Evolutionary conservation across 2,329 filamentous ascomycete genomes (phyloP).

Genomic region (Xylariales sp.): DNA sequence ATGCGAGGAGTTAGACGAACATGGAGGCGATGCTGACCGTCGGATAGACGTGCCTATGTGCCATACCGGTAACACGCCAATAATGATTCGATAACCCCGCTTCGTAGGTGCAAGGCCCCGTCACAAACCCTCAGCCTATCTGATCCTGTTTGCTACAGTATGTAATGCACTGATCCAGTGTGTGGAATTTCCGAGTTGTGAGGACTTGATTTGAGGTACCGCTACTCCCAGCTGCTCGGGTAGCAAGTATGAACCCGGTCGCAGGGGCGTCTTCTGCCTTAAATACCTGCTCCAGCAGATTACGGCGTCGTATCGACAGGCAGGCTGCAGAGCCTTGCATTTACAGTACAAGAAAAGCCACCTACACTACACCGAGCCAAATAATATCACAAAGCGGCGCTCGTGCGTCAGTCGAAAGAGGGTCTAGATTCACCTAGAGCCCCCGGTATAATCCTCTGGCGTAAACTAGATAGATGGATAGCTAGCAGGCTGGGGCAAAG

Average conservation of each 20-base stretch:
- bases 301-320: conserved; percentile 17
- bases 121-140: not conserved
- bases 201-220: conserved; percentile 1
- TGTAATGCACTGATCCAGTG: not conserved
- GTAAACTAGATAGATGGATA: no score
- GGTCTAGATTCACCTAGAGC: not conserved
- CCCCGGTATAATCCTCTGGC: not conserved
- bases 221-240: conserved; percentile 15
- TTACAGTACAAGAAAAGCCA: not conserved
- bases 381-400: not conserved
- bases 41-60: conserved; percentile 39
- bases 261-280: not conserved
- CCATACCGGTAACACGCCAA: conserved; percentile 33
- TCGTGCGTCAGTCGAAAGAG: not conserved
- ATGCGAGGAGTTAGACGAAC: conserved; percentile 15
- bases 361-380: conserved; percentile 12
- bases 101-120: conserved; percentile 18
- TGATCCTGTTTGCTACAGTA: conserved; percentile 1
- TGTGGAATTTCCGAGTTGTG: conserved; percentile 1
- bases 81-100: not conserved
- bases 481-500: no score
- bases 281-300: not conserved
- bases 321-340: conserved; percentile 1
- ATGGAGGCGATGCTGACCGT: conserved; percentile 35
- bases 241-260: not conserved